Evolutionary conservation across 2,329 filamentous ascomycete species (phyloP).

Genomic region (Colletotrichum endophyticum): DNA sequence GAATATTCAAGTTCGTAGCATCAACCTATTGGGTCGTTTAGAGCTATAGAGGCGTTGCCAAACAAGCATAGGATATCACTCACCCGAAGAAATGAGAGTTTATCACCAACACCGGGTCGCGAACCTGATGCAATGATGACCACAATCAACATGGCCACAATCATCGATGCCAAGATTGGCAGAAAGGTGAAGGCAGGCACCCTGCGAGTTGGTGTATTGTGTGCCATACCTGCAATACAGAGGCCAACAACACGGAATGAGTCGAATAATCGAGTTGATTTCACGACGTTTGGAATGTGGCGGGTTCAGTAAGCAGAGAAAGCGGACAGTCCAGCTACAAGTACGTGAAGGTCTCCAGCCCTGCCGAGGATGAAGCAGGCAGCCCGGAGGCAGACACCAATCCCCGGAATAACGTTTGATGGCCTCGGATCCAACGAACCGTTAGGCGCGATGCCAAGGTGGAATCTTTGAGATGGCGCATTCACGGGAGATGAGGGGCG

Average conservation of each 20-base stretch:
- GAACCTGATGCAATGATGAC: constrained; percentile 34
- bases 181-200: constrained; percentile 10
- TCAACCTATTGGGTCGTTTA: constrained; percentile 28
- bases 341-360: background rate
- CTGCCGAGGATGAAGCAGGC: background rate
- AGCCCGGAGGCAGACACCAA: background rate
- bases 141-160: constrained; percentile 28
- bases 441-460: background rate
- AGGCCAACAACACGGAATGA: background rate
- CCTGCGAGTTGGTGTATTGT: background rate
- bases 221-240: constrained; percentile 16
- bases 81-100: constrained; percentile 38
- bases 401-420: background rate
- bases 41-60: background rate
- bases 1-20: constrained; percentile 29
- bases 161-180: constrained; percentile 26
- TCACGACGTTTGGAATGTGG: background rate
- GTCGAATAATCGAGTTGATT: background rate
- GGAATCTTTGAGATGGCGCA: background rate
- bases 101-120: constrained; percentile 23
- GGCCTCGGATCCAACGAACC: background rate
- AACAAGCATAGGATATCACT: background rate
- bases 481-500: background rate
- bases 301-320: background rate
- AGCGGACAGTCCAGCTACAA: background rate